These are phyloP conservation scores for Cucurbita moschata DNA, from an alignment of 306 rosid genomes.

Conservation along the genomic window DNA sequence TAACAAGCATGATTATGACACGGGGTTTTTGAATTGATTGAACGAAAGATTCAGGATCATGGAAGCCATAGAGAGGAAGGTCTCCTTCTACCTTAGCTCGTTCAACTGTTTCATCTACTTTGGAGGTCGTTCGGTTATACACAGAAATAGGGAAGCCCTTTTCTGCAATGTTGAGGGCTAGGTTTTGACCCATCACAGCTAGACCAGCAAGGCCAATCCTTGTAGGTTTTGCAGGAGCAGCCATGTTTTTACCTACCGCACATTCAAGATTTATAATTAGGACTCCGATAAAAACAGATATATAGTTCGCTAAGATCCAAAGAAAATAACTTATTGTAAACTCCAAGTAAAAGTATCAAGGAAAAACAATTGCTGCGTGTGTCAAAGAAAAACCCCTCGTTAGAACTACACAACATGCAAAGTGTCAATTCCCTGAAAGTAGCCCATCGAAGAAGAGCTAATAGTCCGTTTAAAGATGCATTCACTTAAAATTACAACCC, in stretches of 20 bases:
- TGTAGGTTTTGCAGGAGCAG: conserved; percentile 7
- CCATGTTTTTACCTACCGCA: not conserved
- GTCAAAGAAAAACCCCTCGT: not conserved
- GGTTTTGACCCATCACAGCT: conserved; percentile 29
- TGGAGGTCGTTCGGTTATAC: conserved; percentile 21
- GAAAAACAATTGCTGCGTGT: not conserved
- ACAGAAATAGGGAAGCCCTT: conserved; percentile 27
- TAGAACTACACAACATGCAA: not conserved
- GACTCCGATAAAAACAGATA: not conserved
- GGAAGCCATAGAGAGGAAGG: conserved; percentile 24
- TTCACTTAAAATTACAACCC: not conserved
- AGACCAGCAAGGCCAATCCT: conserved; percentile 31
- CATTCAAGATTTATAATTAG: not conserved
- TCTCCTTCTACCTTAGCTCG: conserved; percentile 19
- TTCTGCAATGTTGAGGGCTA: conserved; percentile 26
- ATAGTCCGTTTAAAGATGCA: not conserved
- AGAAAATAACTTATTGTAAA: not conserved
- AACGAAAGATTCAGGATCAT: conserved; percentile 24
- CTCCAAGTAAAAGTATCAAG: not conserved
- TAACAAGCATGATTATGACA: conserved; percentile 27
- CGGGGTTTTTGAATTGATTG: conserved; percentile 23
- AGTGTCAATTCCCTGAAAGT: not conserved
- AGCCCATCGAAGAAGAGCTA: not conserved
- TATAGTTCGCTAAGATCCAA: not conserved
- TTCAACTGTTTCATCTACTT: conserved; percentile 27